Conservation (phyloP, 495 filamentous ascomycete genomes). For the Peziza echinospora region DNA sequence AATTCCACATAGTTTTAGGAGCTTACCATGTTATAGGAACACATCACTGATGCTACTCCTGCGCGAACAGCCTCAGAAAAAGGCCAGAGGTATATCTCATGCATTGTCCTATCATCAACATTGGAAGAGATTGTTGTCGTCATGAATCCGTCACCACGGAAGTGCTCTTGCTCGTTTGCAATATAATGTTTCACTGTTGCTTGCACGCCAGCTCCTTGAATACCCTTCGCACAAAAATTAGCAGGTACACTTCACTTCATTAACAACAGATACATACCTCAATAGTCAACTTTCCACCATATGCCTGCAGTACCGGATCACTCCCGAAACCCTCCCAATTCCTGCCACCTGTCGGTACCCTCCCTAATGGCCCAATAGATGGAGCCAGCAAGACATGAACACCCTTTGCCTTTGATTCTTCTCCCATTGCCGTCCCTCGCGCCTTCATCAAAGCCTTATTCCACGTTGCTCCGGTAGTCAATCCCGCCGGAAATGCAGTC, state of each 20-base stretch:
- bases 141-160: slow-evolving; percentile 6
- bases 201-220: slow-evolving; percentile 54
- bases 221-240: slow-evolving; percentile 34
- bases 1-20: background rate
- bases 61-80: slow-evolving; percentile 48
- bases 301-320: slow-evolving; percentile 49
- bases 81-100: slow-evolving; percentile 64
- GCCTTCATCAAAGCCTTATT: slow-evolving; percentile 42
- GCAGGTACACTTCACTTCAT: background rate
- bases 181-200: slow-evolving; percentile 52
- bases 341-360: slow-evolving; percentile 44
- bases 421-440: slow-evolving; percentile 42
- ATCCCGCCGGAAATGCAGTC: slow-evolving; percentile 34
- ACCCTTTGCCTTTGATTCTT: slow-evolving; percentile 53
- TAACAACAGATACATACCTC: background rate
- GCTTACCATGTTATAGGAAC: slow-evolving; percentile 47
- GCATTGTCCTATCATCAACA: slow-evolving; percentile 50
- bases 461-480: slow-evolving; percentile 34
- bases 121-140: slow-evolving; percentile 16
- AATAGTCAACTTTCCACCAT: slow-evolving; percentile 33
- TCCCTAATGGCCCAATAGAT: slow-evolving; percentile 41
- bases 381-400: slow-evolving; percentile 51
- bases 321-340: slow-evolving; percentile 62
- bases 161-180: slow-evolving; percentile 49
- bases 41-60: slow-evolving; percentile 51